Evolutionary conservation across 805 yeast genomes (phyloP), one percentile per base, ranked within the genome.

Genomic region (Pichia manshurica): DNA sequence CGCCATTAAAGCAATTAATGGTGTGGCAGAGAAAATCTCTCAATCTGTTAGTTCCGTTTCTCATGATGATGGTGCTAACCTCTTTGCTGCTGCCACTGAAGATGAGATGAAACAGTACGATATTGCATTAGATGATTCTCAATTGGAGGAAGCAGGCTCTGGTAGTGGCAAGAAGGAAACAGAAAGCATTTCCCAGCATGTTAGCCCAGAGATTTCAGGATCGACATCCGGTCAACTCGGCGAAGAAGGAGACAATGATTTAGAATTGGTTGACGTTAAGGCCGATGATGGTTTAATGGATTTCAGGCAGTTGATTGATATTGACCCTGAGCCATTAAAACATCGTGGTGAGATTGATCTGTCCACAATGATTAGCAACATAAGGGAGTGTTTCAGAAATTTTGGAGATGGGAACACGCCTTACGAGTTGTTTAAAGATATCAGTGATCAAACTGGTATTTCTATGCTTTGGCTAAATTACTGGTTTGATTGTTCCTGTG

Each of bases 401-500:
- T 60, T 59, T 45, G 61, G 60, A 3, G 60, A 62, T 17, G 52
- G 56, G 4, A 47, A 54, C 36, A 56, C 65, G 7, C 55, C 65
- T 0, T 56, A 52, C 41, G 65, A 60, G 8, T 52, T 64, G 39
- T 62, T 60, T 49, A 58, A 60, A 40, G 58, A 54, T 13, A 49
- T 63, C 45, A 54, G 58, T 46, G 64, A 61, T 42, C 56, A 55
- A 40, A 58, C 63, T 12, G 65, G 65, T 1, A 47, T 64, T 21
- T 60, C 63, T 5, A 44, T 59, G 54, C 56, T 61, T 39, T 64
- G 68, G 68, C 51, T 61, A 22, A 58, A 56, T 36, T 61, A 61
- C 42, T 64, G 68, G 68, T 64, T 60, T 54, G 65, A 62, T 45
- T 62, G 66, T 44, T 62, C 65, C 7, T 63, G 65, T 51, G 67